Percentiles rank a stretch among this genome's conserved stretches.
Evolutionary conservation across 2,329 filamentous ascomycete genomes (phyloP).

Genomic region (Cordyceps pruinosa): DNA sequence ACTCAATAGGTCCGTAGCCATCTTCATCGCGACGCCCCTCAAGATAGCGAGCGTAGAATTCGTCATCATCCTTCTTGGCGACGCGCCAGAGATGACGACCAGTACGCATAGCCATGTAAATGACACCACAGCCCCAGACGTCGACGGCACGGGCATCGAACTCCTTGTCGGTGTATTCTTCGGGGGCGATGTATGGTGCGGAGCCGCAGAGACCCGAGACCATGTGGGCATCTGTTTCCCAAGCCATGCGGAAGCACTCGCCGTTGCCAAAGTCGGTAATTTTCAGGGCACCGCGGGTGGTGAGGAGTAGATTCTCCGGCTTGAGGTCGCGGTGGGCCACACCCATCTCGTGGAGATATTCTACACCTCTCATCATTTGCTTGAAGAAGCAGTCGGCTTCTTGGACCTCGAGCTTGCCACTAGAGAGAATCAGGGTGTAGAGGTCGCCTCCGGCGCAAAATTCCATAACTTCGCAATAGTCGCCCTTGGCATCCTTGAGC

Average conservation of each 20-base stretch:
- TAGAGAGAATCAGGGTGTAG: constrained; percentile 85
- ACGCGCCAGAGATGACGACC: constrained; percentile 93
- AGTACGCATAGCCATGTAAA: constrained; percentile 99
- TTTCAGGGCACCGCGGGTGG: constrained; percentile 85
- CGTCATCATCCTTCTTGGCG: constrained; percentile 94
- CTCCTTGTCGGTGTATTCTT: constrained; percentile 91
- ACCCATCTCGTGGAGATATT: constrained; percentile 99
- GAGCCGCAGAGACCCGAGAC: constrained; percentile 94
- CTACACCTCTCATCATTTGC: constrained; percentile 96
- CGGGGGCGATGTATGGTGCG: constrained; percentile 93
- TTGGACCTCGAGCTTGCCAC: constrained; percentile 81
- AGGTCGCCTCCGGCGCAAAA: constrained; percentile 95
- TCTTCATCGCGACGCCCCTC: constrained; percentile 89
- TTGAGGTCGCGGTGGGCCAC: constrained; percentile 96
- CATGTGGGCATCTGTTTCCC: constrained; percentile 98
- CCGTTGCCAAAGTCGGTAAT: constrained; percentile 99
- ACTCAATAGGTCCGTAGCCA: constrained; percentile 94
- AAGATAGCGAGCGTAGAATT: constrained; percentile 92
- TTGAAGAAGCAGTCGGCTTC: constrained; percentile 99
- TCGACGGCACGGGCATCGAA: constrained; percentile 98
- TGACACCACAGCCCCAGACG: constrained; percentile 96
- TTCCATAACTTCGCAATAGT: constrained; percentile 99
- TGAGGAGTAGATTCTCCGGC: constrained; percentile 91
- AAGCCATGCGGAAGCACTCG: constrained; percentile 98
- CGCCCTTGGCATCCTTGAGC: constrained; percentile 90